phyloP scores from a whole-genome alignment of 2,329 filamentous ascomycete genomes.

The Ceratocystis albifundus region DNA sequence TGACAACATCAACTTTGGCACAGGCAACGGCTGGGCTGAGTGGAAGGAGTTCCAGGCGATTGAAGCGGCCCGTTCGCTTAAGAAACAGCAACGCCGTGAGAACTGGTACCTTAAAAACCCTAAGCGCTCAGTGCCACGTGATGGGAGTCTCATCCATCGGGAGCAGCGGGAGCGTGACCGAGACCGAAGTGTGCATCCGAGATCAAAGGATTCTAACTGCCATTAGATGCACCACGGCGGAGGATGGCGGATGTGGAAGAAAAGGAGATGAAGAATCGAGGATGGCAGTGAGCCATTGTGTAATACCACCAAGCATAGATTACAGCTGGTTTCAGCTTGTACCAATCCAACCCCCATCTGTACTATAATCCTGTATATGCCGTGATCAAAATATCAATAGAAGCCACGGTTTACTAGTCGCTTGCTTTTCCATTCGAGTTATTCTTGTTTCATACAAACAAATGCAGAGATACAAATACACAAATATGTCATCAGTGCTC shows the following conservation, averaged over 20 bases:
- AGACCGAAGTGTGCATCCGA: constrained; percentile 1
- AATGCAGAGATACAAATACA: background rate
- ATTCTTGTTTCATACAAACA: background rate
- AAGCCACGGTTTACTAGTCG: background rate
- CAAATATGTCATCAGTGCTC: background rate
- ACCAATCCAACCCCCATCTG: background rate
- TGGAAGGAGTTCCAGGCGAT: constrained; percentile 17
- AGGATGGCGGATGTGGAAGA: background rate
- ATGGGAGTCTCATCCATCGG: background rate
- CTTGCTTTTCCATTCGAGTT: too few species aligned
- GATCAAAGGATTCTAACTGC: background rate
- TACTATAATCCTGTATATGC: background rate
- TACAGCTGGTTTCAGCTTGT: background rate
- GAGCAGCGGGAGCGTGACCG: background rate
- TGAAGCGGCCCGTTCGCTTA: constrained; percentile 1
- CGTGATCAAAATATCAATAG: background rate
- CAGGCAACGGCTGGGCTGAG: constrained; percentile 19
- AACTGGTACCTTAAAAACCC: constrained; percentile 11
- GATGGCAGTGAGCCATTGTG: background rate
- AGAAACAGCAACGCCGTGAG: constrained; percentile 8
- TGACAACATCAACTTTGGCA: constrained; percentile 8
- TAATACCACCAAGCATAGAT: constrained; percentile 1
- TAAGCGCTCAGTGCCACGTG: background rate
- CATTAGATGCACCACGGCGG: background rate
- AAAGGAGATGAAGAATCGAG: background rate